These are phyloP conservation scores for Diutina catenulata DNA, from an alignment of 1,139 yeast species.

Conservation along the genomic window DNA sequence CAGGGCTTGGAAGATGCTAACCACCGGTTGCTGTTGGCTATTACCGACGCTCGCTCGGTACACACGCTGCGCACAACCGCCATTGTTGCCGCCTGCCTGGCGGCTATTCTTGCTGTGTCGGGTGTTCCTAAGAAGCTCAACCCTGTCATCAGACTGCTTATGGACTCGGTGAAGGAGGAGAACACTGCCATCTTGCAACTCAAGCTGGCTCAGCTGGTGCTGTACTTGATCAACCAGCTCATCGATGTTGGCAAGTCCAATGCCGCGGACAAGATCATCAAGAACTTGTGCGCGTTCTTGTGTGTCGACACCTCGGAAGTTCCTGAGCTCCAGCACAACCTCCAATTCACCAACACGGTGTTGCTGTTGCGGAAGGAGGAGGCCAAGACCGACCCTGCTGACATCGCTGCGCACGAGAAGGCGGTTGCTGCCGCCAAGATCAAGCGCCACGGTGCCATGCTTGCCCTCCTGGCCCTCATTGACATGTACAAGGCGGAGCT, in stretches of 20 bases:
- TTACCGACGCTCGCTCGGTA: constrained; percentile 55
- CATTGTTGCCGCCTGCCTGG: constrained; percentile 64
- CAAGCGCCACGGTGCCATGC: constrained; percentile 74
- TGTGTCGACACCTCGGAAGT: constrained; percentile 96
- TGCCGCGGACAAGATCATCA: constrained; percentile 80
- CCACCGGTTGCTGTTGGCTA: constrained; percentile 51
- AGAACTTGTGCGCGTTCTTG: constrained; percentile 82
- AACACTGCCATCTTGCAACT: constrained; percentile 53
- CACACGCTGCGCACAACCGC: constrained; percentile 44
- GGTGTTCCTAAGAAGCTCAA: constrained; percentile 79
- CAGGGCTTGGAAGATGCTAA: constrained; percentile 75
- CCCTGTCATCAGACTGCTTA: constrained; percentile 78
- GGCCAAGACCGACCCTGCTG: constrained; percentile 55
- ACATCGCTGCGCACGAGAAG: constrained; percentile 48
- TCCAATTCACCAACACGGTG: constrained; percentile 42
- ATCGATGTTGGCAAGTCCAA: constrained; percentile 45
- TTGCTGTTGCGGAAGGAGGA: constrained; percentile 77
- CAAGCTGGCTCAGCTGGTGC: constrained; percentile 60
- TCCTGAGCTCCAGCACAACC: constrained; percentile 77
- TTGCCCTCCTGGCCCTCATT: constrained; percentile 51
- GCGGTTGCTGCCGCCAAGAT: constrained; percentile 64
- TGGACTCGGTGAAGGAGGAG: constrained; percentile 87
- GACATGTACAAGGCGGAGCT: constrained; percentile 39
- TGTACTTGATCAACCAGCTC: constrained; percentile 50
- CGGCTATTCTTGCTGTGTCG: constrained; percentile 51